Evolutionary conservation across 371 early-diverging fungal species (phyloP).

Genomic region (Mucor piriformis): DNA sequence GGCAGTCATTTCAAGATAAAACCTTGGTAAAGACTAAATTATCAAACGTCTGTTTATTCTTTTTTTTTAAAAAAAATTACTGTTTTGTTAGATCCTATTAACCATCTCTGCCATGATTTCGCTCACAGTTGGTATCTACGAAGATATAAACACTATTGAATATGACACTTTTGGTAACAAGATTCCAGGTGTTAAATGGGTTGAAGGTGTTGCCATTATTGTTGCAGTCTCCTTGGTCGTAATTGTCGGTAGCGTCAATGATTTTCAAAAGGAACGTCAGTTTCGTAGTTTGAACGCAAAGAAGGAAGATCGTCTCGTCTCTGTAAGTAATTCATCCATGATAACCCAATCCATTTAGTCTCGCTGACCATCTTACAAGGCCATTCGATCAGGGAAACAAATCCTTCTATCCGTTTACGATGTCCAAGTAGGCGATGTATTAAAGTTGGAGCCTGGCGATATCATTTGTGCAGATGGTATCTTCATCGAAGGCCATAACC

Average conservation of each 20-base stretch:
- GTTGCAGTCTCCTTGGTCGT: constrained; percentile 78
- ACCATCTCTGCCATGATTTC: constrained; percentile 83
- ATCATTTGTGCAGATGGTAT: constrained; percentile 91
- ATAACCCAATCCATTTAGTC: too few species aligned
- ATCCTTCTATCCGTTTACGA: constrained; percentile 80
- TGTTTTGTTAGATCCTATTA: constrained; percentile 72
- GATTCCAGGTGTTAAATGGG: constrained; percentile 59
- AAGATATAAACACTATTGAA: constrained; percentile 55
- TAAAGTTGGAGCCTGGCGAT: constrained; percentile 91
- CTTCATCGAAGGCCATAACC: constrained; percentile 77
- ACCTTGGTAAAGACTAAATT: constrained; percentile 74
- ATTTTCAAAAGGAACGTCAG: constrained; percentile 80
- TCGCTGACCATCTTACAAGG: constrained; percentile 36
- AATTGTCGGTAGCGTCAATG: constrained; percentile 73
- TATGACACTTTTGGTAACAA: constrained; percentile 19
- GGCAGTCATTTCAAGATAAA: constrained; percentile 81
- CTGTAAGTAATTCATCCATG: constrained; percentile 47
- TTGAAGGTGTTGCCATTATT: constrained; percentile 74
- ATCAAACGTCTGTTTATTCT: not conserved
- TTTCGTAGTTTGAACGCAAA: constrained; percentile 76
- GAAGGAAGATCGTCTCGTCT: constrained; percentile 73
- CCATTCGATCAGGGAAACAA: constrained; percentile 72
- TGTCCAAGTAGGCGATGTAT: constrained; percentile 87
- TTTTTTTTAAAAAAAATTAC: not conserved
- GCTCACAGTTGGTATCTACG: constrained; percentile 81